These are phyloP conservation scores for Antitrichia curtipendula DNA, from an alignment of 225 moss, liverwort and hornwort genomes.

Conservation along the genomic window DNA sequence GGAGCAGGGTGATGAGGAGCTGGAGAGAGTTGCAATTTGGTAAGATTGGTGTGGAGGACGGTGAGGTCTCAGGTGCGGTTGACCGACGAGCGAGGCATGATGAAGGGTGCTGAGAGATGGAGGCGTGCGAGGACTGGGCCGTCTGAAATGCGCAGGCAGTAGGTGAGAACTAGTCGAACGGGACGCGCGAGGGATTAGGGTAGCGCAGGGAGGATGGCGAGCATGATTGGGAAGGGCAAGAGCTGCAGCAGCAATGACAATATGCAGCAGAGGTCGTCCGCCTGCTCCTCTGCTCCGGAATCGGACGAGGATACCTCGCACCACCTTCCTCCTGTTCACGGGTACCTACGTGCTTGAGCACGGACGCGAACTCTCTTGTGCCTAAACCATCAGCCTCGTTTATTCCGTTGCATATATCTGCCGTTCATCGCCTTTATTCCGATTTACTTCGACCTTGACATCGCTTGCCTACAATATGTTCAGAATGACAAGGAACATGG, in stretches of 20 bases:
- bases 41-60: background rate
- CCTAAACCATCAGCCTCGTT: background rate
- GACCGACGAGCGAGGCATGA: background rate
- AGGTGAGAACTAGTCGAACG: background rate
- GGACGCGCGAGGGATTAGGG: constrained; percentile 6
- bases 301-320: constrained; percentile 70
- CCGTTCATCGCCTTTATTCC: background rate
- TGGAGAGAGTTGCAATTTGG: background rate
- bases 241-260: constrained; percentile 53
- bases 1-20: background rate
- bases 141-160: background rate
- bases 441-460: no score
- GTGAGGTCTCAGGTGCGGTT: background rate
- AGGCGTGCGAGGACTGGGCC: background rate
- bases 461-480: background rate
- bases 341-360: constrained; percentile 7
- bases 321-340: constrained; percentile 62
- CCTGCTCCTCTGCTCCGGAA: constrained; percentile 66
- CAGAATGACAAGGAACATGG: background rate
- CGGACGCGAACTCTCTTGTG: background rate
- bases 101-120: background rate
- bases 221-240: constrained; percentile 30
- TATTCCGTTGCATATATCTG: background rate
- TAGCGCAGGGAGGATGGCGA: constrained; percentile 32
- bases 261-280: constrained; percentile 47